Conservation (phyloP, 305 asterid species). For the Lippia alba region DNA sequence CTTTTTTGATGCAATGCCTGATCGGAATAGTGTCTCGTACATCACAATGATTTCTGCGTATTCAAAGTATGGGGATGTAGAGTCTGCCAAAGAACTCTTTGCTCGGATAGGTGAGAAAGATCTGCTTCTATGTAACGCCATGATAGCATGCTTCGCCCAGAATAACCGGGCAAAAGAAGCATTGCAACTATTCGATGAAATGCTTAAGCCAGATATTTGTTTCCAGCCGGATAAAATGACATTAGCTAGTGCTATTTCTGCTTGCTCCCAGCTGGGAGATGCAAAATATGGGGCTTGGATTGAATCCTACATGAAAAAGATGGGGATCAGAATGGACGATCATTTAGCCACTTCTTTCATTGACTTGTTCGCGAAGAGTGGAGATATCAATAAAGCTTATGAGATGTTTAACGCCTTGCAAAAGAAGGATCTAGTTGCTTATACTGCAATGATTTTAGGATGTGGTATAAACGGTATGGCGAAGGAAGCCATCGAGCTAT, state of each 20-base stretch:
- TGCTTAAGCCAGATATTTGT: slow-evolving; percentile 49
- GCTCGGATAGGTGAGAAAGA: slow-evolving; percentile 49
- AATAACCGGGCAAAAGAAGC: slow-evolving; percentile 77
- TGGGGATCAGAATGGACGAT: slow-evolving; percentile 77
- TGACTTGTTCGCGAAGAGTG: slow-evolving; percentile 80
- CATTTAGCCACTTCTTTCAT: slow-evolving; percentile 75
- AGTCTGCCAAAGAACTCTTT: slow-evolving; percentile 63
- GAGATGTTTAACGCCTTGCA: slow-evolving; percentile 56
- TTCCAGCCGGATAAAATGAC: slow-evolving; percentile 77
- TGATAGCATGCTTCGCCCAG: slow-evolving; percentile 81
- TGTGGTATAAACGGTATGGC: slow-evolving; percentile 80
- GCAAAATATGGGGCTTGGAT: slow-evolving; percentile 54
- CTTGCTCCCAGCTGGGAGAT: slow-evolving; percentile 89
- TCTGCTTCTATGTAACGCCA: slow-evolving; percentile 62
- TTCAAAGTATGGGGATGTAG: slow-evolving; percentile 66
- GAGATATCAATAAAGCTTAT: slow-evolving; percentile 70
- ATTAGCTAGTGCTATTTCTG: slow-evolving; percentile 69
- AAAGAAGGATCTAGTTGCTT: slow-evolving; percentile 71
- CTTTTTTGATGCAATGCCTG: slow-evolving; percentile 70
- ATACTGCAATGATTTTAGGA: slow-evolving; percentile 87
- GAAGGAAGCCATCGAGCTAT: slow-evolving; percentile 61
- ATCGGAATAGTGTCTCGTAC: slow-evolving; percentile 60
- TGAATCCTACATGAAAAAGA: slow-evolving; percentile 56
- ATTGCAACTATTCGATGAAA: slow-evolving; percentile 62
- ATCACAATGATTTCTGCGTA: slow-evolving; percentile 82